Evolutionary conservation across 2,329 filamentous ascomycete genomes (phyloP), one percentile per base, ranked within the genome.

Genomic region (Ceratocystis harringtonii): DNA sequence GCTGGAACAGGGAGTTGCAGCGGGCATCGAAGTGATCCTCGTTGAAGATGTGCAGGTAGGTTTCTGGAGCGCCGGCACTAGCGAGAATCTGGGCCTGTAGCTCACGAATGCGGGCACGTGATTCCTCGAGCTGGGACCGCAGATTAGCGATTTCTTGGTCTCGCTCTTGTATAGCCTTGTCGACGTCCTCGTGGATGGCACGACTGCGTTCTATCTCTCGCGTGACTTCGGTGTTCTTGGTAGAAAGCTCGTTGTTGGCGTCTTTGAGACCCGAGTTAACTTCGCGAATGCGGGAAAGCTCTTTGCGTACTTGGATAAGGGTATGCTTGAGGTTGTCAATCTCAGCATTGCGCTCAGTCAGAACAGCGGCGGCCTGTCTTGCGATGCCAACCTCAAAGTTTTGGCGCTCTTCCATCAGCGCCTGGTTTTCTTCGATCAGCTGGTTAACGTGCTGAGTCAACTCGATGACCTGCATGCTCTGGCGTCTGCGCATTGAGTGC

Each of bases 381-480:
- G 82, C 81, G 60, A 87, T 73, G 63, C 78, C 80, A 68, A 84
- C 80, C 75, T 95, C 89, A 65, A 88, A 84, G 61, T 83, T 82
- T 64, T 81, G 75, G 70, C 87, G 87, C 58, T 89, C 87, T 61
- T 92, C 87, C 70, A 84, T 81, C 32, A 99, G 84, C 68, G 84
- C 78, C 66, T 87, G 85, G 73, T 97, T 97, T 74, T 99, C 92
- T 25, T 87, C 85, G 50, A 88, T 79, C 69, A 99, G 80, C 75
- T 92, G 87, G 70, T 96, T 90, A 71, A 99, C 82, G 72, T 83
- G 85, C 68, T 84, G 81, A 78, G 97, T 91, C 73, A 99, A 85
- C 72, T 99, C 92, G 68, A 97, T 85, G 65, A 92, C 85, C 77
- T 97, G 92, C 86, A 97, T 92, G 81, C 92, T 97, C 77, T 96